Evolutionary conservation across 352 stramenopile species (phyloP), one percentile per base, ranked within the genome.

Genomic region (Pythium periplocum): DNA sequence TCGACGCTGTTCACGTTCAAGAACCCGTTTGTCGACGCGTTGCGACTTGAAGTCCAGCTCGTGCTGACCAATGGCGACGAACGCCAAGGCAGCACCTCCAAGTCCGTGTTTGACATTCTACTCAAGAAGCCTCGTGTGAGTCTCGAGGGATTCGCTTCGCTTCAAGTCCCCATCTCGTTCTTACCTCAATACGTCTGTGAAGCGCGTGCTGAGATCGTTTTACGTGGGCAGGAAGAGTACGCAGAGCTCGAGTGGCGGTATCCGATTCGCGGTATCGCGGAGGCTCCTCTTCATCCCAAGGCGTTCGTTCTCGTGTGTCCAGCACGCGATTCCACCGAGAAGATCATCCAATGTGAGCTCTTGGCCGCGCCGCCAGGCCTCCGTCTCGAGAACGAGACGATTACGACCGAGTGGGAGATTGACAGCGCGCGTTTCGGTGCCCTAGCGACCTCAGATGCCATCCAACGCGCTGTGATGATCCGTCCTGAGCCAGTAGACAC

Each of bases 111-210:
- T 53, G 73, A 87, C 36, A 81, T 95, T 51, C 58, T 92, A 0
- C 64, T 93, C 11, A 92, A 88, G 50, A 87, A 83, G 49, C 64
- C 54, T 2, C 71, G 74, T 8, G 68, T 97, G 1, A 59, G 86
- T n/a, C 66, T 98, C 2, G 74, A 92, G 32, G 77, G 83, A 8
- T 97, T 97, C 57, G 68, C 68, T 0, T 67, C 78, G 2, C 51
- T 97, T 8, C 91, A 98, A 55, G 75, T 98, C 1, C 91, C 93
- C 1, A 92, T 98, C 38, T 90, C 73, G 4, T 98, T 98, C 58
- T 50, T 86, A 3, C 93, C 93, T 30, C 69, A 75, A 38, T 75
- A 56, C 40, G 83, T 92, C 9, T 84, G 73, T 30, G 79, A 90
- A 54, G 73, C 71, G 2, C 73, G 69, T n/a, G 78, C 77, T 1